Evolutionary conservation across 2,329 filamentous ascomycete genomes (phyloP), one percentile per base, ranked within the genome.

Genomic region (Cercospora berteroae): DNA sequence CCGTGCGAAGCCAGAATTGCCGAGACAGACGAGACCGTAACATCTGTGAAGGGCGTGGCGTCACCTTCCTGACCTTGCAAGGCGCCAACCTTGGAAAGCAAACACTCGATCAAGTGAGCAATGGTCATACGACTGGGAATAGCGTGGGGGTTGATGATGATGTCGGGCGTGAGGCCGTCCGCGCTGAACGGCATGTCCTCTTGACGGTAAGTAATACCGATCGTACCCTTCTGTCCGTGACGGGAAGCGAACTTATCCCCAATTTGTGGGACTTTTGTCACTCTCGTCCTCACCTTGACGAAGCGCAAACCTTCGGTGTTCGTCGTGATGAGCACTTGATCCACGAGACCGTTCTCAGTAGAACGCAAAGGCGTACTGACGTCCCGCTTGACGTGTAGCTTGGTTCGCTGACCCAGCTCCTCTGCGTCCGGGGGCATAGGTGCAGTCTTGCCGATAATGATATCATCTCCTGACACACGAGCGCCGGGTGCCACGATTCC

Each of bases 51-150:
- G 0, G 96, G 95, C 0, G 95, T 99, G 1, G 95, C 95, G 76
- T 99, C 96, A 75, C 95, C 96, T 82, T 99, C 95, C 80, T 93
- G 92, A 52, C 95, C 96, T 80, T 94, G 92, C 23, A 99, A 86
- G 2, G 95, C 92, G 1, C 93, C 93, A 39, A 99, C 95, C 80
- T 99, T 99, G 79, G 93, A 96, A 65, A 99, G 87, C 74, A 98
- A 87, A 86, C 95, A 99, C 84, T 99, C 95, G 79, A 99, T 96
- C 87, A 99, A 94, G 86, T 99, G 95, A 75, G 95, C 95, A 89
- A 99, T 99, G 2, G 96, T 99, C 95, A 99, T 99, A 88, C 95
- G 95, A 64, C 95, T 99, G 0, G 95, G 95, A 87, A 99, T 99
- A 78, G 95, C 96, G 86, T 99, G 95, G 1, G 95, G 95, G 81